Evolutionary conservation across 2,329 filamentous ascomycete genomes (phyloP), one percentile per base, ranked within the genome.

Genomic region (Claviceps maximensis): DNA sequence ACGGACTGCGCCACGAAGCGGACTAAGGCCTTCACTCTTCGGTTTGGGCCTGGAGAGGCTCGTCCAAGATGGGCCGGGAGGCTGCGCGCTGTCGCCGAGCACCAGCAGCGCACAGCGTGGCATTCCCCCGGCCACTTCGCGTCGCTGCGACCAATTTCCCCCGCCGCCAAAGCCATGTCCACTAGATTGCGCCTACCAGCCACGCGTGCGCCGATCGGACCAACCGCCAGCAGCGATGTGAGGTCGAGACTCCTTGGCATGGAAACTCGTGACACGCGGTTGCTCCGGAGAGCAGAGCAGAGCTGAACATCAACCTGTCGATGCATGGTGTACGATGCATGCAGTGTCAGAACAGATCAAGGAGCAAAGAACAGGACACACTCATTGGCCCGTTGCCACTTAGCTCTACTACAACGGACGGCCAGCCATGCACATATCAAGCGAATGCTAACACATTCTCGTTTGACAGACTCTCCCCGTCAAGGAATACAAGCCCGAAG

Each of bases 401-500:
- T 19, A 19, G 6, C 9, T 13, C 31, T n/a, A n/a, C n/a, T n/a
- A 13, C 31, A 33, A 8, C 10, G 31, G 31, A 33, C 31, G 7
- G 31, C 10, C 9, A 33, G 7, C 13, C 41, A 15, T 25, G 41
- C 21, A 25, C 41, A 44, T n/a, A n/a, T n/a, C n/a, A n/a, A n/a
- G n/a, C n/a, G 19, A 44, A 44, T 44, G 41, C 41, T 44, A 44
- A 44, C 41, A 44, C 10, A 25, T 44, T 42, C 9, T 4, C 15
- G 19, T 8, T 15, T 44, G 41, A 44, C 58, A 79, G 76, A 79
- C 77, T 51, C 71, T 80, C 36, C 67, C 70, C 46, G 69, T 72
- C 61, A 65, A 77, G 64, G 68, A 70, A 2, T 76, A 76, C 70
- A 72, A 68, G 57, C 69, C 74, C 27, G 70, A 74, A 52, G 73